Evolutionary conservation across 2,329 filamentous ascomycete genomes (phyloP), one percentile per base, ranked within the genome.

Genomic region (Didymella lethalis): DNA sequence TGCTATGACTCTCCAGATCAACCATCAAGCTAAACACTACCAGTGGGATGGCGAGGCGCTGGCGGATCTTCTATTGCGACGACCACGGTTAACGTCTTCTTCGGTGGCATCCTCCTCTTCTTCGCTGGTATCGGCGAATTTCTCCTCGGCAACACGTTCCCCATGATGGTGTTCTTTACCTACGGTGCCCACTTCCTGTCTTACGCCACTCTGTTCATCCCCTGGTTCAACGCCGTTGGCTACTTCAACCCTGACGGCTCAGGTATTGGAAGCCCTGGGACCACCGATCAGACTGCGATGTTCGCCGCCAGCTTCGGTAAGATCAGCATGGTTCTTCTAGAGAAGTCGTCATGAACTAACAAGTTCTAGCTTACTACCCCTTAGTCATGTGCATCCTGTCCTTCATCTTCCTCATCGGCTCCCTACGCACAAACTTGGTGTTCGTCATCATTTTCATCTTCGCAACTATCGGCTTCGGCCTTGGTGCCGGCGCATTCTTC

Each of bases 161-260:
- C 64, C 14, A 64, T 64, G 64, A 60, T 64, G 34, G 64, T 64
- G 11, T 66, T 66, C 43, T 50, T 66, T 11, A 55, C 59, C 8
- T 66, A 66, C 38, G 64, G 64, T 2, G 62, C 64, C 2, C 59
- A 66, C 40, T 56, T 66, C 47, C 11, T 66, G 14, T 36, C 64
- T 4, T 66, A 48, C 31, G 64, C 59, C 3, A 66, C 64, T 2
- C 64, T 62, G 1, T 63, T 63, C 48, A 60, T 64, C 18, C 62
- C 62, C 2, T 58, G 31, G 36, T 66, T 51, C 48, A 64, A 64
- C 28, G 50, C 59, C 2, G 38, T 63, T 31, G 64, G 62, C 2
- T 64, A 54, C 49, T 66, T 64, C 55, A 64, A 64, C 43, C 64
- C 64, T 2, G 59, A 66, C 48, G 64, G 62, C 23, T 62, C 53